Base-by-base conservation (phyloP, 2,329 filamentous ascomycete species). In the Fusarium sp. region DNA sequence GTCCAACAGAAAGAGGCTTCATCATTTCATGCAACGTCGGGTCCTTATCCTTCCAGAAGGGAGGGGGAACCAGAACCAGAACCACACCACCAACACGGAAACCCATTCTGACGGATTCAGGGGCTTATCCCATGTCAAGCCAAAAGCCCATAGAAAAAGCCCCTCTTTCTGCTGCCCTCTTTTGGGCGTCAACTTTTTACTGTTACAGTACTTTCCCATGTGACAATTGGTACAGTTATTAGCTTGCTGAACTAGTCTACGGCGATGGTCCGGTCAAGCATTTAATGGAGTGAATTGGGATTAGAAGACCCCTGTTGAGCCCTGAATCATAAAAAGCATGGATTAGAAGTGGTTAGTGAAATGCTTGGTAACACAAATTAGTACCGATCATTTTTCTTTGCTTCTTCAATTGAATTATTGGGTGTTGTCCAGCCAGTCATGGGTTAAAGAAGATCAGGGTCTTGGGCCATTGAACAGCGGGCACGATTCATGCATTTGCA, bases 21-120 rank as follows among this genome's bases (percentile, higher is more conserved):
- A 50, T 43, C 20, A 58, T 66, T 66, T 71, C 63, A 71, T 71
- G 67, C 66, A 69, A 34, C 21, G 18, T 25, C 23, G 28, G 28
- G 12, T 30, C 28, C 28, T 21, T 37, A n/a, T 42, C 42, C 55
- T 71, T 71, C 68, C 71, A 61, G 68, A 71, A 69, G 49, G 59
- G 49, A 71, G 57, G 68, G 66, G 66, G 66, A 37, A 37, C 34
- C 34, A 37, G 34, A 66, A 71, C 56, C 68, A 66, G 34, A 66
- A 71, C 59, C 68, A 66, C 68, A 71, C 68, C 68, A 71, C 68
- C 63, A 66, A n/a, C 34, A 37, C 3, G 18, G 18, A 37, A 37
- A 37, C 55, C 63, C 59, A 61, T 63, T 66, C 60, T 68, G 68
- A 54, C 60, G 68, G 68, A 71, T 71, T 71, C 68, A 71, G 68